phyloP scores from a whole-genome alignment of 2,329 filamentous ascomycete species.

The Cercospora sojina region DNA sequence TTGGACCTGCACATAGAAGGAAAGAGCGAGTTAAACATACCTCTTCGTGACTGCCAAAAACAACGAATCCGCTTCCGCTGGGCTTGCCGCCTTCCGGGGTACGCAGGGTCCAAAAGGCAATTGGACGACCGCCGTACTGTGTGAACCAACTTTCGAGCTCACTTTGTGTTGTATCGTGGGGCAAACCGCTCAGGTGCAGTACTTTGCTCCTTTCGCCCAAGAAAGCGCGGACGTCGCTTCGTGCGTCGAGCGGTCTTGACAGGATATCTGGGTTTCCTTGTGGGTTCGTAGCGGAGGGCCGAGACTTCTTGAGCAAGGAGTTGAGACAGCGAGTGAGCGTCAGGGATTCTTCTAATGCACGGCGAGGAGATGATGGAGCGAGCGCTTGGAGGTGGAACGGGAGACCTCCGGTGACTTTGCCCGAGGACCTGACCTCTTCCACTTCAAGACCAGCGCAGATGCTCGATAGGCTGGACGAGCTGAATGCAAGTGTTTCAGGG shows the following conservation, averaged over 20 bases:
- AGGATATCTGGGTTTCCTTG: conserved; percentile 94
- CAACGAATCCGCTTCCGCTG: conserved; percentile 96
- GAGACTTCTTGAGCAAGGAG: conserved; percentile 92
- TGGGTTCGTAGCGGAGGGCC: conserved; percentile 61
- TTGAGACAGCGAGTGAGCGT: conserved; percentile 89
- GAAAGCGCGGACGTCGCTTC: conserved; percentile 94
- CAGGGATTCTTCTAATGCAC: conserved; percentile 96
- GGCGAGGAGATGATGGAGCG: conserved; percentile 88
- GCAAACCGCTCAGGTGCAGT: conserved; percentile 93
- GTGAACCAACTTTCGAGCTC: conserved; percentile 99
- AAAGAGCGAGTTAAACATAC: conserved; percentile 55
- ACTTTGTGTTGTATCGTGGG: conserved; percentile 96
- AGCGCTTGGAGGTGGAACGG: conserved; percentile 96
- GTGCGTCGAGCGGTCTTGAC: conserved; percentile 91
- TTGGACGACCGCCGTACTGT: conserved; percentile 94
- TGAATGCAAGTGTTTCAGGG: conserved; percentile 94
- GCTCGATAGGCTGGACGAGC: conserved; percentile 90
- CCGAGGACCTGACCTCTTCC: conserved; percentile 94
- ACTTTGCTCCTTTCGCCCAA: conserved; percentile 96
- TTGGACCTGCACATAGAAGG: conserved; percentile 9
- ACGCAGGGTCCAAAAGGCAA: conserved; percentile 97
- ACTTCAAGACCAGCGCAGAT: conserved; percentile 98
- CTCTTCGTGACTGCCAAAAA: conserved; percentile 99
- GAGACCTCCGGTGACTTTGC: conserved; percentile 97
- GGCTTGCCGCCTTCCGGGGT: conserved; percentile 99